These are phyloP conservation scores for Theobroma grandiflorum DNA, from an alignment of 441 rosid species.

Conservation along the genomic window DNA sequence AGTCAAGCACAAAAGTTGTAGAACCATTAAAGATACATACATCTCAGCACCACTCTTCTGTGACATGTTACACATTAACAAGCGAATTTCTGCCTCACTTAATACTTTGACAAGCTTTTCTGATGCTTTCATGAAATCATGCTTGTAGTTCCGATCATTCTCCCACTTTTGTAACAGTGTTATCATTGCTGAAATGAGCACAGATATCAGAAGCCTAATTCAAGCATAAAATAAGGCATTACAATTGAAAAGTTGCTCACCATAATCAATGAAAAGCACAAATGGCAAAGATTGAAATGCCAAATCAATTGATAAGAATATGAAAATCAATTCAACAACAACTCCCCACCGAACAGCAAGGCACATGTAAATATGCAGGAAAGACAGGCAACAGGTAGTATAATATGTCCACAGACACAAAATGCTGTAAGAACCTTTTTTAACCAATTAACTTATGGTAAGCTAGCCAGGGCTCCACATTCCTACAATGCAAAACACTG, in stretches of 20 bases:
- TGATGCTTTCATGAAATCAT: conserved; percentile 55
- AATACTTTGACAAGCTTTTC: conserved; percentile 71
- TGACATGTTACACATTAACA: conserved; percentile 54
- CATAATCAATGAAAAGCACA: background rate
- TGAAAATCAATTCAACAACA: background rate
- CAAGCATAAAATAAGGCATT: background rate
- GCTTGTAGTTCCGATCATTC: conserved; percentile 38
- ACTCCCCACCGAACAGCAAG: background rate
- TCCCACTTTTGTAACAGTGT: conserved; percentile 55
- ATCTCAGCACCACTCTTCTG: conserved; percentile 59
- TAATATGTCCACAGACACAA: background rate
- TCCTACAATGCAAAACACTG: background rate
- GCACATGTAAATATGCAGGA: background rate
- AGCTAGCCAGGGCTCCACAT: background rate
- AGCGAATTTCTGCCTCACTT: conserved; percentile 66
- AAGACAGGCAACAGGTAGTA: background rate
- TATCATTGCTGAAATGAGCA: conserved; percentile 64
- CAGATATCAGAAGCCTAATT: conserved; percentile 26
- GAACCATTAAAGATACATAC: conserved; percentile 48
- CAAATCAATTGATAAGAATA: background rate
- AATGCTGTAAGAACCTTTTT: background rate
- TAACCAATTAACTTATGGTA: background rate
- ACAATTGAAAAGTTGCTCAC: background rate
- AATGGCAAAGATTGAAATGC: background rate
- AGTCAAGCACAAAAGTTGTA: background rate